Percentiles rank a stretch among this genome's conserved stretches.
These are phyloP conservation scores for Trametes coccinea DNA, from an alignment of 768 basidiomycete genomes.

Conservation along the genomic window DNA sequence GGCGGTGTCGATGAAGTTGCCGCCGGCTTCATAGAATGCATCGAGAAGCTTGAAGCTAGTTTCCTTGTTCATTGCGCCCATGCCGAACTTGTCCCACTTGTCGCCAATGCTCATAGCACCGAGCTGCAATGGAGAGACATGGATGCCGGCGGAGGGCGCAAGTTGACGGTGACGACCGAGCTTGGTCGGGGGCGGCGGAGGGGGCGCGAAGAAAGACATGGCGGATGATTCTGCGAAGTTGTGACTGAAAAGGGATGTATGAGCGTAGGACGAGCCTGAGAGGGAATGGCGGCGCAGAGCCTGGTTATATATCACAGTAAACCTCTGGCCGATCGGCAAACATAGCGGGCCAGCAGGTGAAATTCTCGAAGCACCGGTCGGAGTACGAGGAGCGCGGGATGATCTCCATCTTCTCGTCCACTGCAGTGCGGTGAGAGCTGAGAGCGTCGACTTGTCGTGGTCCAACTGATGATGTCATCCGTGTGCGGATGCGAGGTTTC, in stretches of 20 bases:
- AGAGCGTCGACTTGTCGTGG: too few relatives aligned
- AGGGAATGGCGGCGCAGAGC: too few relatives aligned
- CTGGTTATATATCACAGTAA: too few relatives aligned
- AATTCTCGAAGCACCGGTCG: too few relatives aligned
- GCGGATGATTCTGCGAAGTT: too few relatives aligned
- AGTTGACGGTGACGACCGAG: slow-evolving; percentile 37
- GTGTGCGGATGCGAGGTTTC: not conserved
- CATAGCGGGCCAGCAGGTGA: too few relatives aligned
- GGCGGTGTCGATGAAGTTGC: slow-evolving; percentile 39
- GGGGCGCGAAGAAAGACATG: slow-evolving; percentile 1
- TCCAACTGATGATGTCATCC: not conserved
- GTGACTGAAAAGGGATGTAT: too few relatives aligned
- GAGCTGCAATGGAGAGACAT: slow-evolving; percentile 41
- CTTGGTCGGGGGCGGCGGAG: slow-evolving; percentile 27
- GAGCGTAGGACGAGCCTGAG: too few relatives aligned
- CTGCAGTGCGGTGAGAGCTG: not conserved
- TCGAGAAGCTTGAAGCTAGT: slow-evolving; percentile 33
- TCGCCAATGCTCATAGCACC: slow-evolving; percentile 43
- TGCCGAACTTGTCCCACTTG: slow-evolving; percentile 33
- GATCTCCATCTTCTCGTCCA: too few relatives aligned
- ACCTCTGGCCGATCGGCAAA: too few relatives aligned
- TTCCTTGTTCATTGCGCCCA: slow-evolving; percentile 40
- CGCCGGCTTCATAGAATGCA: slow-evolving; percentile 34
- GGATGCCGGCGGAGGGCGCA: slow-evolving; percentile 37
- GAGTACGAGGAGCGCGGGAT: not conserved